These are phyloP conservation scores for Coemansia sp. DNA, from an alignment of 192 early-diverging fungal species.

Conservation along the genomic window DNA sequence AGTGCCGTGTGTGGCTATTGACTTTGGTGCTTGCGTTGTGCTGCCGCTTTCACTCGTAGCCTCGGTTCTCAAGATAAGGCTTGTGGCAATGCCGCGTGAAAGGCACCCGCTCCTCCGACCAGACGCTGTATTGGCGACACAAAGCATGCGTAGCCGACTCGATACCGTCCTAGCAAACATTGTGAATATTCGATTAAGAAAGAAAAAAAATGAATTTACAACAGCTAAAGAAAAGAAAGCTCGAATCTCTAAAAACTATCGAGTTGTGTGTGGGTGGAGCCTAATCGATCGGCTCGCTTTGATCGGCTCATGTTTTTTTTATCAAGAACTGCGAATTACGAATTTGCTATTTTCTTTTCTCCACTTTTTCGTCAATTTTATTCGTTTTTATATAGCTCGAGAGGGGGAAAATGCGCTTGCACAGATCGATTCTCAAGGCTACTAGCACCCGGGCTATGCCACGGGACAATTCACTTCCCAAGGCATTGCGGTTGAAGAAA, in stretches of 20 bases:
- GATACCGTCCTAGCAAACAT: background rate
- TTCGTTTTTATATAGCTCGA: background rate
- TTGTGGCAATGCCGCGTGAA: background rate
- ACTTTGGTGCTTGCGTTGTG: constrained; percentile 26
- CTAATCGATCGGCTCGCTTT: background rate
- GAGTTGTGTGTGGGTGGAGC: background rate
- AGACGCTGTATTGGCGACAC: background rate
- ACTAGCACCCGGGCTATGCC: constrained; percentile 29
- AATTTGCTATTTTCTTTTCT: background rate
- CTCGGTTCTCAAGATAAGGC: constrained; percentile 9
- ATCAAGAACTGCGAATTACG: background rate
- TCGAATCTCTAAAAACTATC: background rate
- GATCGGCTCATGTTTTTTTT: background rate
- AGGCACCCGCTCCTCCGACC: background rate
- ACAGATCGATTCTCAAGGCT: constrained; percentile 41
- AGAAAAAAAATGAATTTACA: constrained; percentile 7
- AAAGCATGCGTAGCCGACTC: background rate
- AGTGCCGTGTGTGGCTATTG: constrained; percentile 70
- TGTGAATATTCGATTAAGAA: background rate
- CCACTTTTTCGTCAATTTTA: background rate
- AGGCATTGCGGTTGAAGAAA: constrained; percentile 53
- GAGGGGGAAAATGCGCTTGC: constrained; percentile 27
- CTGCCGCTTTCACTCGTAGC: background rate
- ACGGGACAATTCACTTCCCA: constrained; percentile 41
- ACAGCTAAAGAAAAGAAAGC: background rate